These are phyloP conservation scores for Tulasnella sp. DNA, from an alignment of 768 basidiomycete species.

Conservation along the genomic window DNA sequence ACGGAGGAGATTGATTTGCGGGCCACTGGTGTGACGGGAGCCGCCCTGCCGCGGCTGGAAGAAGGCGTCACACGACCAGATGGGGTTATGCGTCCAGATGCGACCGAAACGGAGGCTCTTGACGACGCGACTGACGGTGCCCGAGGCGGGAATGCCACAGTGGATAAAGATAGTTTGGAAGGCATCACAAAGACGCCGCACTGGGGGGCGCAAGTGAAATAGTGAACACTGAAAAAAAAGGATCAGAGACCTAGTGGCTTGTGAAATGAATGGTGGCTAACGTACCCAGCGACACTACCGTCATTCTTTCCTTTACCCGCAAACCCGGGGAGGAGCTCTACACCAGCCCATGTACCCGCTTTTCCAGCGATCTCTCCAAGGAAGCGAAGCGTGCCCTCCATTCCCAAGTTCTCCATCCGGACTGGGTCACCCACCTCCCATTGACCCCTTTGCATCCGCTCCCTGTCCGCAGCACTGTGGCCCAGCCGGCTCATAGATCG, in stretches of 20 bases:
- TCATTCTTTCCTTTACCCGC: constrained; percentile 93
- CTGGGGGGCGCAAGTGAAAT: constrained; percentile 78
- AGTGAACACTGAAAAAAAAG: constrained; percentile 56
- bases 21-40: constrained; percentile 38
- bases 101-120: constrained; percentile 47
- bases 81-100: constrained; percentile 32
- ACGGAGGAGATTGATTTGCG: constrained; percentile 34
- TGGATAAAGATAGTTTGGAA: constrained; percentile 74
- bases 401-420: constrained; percentile 80
- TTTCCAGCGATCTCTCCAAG: constrained; percentile 87
- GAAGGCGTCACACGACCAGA: constrained; percentile 49
- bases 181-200: constrained; percentile 90
- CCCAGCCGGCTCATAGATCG: constrained; percentile 31
- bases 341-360: constrained; percentile 86
- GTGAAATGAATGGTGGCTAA: constrained; percentile 27
- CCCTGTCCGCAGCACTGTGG: constrained; percentile 8
- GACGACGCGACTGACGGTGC: constrained; percentile 81
- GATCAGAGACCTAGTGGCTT: constrained; percentile 12
- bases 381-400: constrained; percentile 78
- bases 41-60: constrained; percentile 49
- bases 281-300: constrained; percentile 84
- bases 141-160: constrained; percentile 57
- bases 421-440: constrained; percentile 73
- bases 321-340: constrained; percentile 83
- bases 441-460: constrained; percentile 24